Evolutionary conservation across 805 yeast genomes (phyloP).

Genomic region (Ogataea zsoltii): DNA sequence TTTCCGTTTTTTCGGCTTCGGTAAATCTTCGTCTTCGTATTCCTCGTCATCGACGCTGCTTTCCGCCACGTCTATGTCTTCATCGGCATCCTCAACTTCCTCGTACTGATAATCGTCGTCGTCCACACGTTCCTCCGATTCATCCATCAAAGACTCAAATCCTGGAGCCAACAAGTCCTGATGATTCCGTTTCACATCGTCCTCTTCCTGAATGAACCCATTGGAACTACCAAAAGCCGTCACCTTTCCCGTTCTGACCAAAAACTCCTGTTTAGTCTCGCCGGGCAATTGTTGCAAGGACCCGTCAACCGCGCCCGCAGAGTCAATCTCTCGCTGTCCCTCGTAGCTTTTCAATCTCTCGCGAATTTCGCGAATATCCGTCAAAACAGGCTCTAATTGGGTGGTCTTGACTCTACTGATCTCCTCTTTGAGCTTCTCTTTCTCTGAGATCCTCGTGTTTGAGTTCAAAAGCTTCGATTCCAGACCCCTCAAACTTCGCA

Average conservation of each 20-base stretch:
- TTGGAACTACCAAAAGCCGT: slow-evolving; percentile 85
- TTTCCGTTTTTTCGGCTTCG: slow-evolving; percentile 14
- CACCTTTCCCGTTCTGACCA: slow-evolving; percentile 86
- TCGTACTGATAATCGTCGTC: slow-evolving; percentile 26
- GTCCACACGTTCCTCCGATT: slow-evolving; percentile 21
- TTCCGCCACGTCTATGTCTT: slow-evolving; percentile 3
- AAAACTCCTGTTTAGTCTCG: slow-evolving; percentile 78
- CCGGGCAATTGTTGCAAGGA: slow-evolving; percentile 51
- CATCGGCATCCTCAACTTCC: slow-evolving; percentile 1
- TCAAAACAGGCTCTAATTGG: slow-evolving; percentile 53
- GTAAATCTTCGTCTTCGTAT: slow-evolving; percentile 26
- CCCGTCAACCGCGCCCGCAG: slow-evolving; percentile 17
- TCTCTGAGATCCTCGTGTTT: slow-evolving; percentile 63
- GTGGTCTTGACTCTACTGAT: slow-evolving; percentile 48
- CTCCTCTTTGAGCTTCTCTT: slow-evolving; percentile 54
- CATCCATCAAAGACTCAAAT: slow-evolving; percentile 27
- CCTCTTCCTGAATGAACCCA: slow-evolving; percentile 52
- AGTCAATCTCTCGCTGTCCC: slow-evolving; percentile 6
- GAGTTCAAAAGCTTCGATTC: slow-evolving; percentile 50
- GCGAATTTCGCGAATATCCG: slow-evolving; percentile 65
- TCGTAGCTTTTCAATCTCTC: slow-evolving; percentile 36
- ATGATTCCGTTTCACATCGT: slow-evolving; percentile 36
- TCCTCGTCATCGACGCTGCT: slow-evolving; percentile 7
- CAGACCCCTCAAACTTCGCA: slow-evolving; percentile 46
- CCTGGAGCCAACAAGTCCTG: slow-evolving; percentile 54